Evolutionary conservation across 116 monocot genomes (phyloP), one percentile per base, ranked within the genome.

Genomic region (Thalassia testudinum): DNA sequence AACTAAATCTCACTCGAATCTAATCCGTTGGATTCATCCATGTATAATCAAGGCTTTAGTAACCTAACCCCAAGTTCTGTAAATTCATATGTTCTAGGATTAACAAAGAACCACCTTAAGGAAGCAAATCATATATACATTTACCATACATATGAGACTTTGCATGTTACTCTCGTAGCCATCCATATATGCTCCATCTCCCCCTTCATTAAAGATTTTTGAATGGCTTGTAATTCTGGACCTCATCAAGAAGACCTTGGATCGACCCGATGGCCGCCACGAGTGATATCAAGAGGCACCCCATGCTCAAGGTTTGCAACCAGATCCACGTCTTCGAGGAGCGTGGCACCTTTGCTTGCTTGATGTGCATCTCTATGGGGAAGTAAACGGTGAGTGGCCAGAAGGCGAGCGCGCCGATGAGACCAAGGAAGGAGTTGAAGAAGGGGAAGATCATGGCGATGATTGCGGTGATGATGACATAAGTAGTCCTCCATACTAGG

Each of bases 351-450:
- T 68, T 60, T 0, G 53, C 24, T 54, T 49, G 60, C 0, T 25
- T 34, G 13, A 68, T 61, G 55, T 61, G 28, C 68, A 68, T 61
- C 34, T 68, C 60, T 5, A 60, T 16, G 12, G 70, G 62, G 50
- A 70, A 70, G 51, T 57, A 70, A 11, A 70, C 57, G 11, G 70
- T 63, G 40, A 70, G 56, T 14, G 70, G 70, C 70, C 63, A 70
- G 52, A 64, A 70, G 26, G 49, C 26, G 18, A 42, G 51, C 15
- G 68, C 68, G 1, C 68, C 68, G 17, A 68, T 16, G 13, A 68
- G 34, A 0, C 60, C 68, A n/a, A 68, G 30, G 53, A 61, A 27
- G 54, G 53, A 53, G 47, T 61, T 61, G 60, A 68, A 68, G 60
- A 68, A 68, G 27, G 68, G 68, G 53, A 68, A 42, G 68, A 61